A percentile compares a stretch with the other conserved stretches of the same genome.
phyloP scores from a whole-genome alignment of 2,329 filamentous ascomycete genomes.

The Tolypocladium inflatum region DNA sequence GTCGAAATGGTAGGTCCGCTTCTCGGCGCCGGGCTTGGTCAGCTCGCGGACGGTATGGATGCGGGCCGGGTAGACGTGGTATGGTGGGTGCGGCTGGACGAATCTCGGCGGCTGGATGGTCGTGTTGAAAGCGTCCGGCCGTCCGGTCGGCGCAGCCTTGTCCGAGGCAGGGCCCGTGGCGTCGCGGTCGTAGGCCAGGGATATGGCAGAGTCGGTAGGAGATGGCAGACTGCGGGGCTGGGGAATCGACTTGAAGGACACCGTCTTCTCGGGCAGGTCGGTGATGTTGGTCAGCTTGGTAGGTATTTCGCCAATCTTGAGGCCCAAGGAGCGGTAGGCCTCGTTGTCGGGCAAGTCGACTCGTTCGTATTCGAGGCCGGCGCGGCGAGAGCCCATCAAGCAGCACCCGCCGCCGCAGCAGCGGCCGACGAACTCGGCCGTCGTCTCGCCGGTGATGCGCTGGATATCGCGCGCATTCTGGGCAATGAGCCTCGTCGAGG shows the following conservation, averaged over 20 bases:
- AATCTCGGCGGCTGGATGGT: slow-evolving; percentile 70
- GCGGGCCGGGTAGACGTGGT: slow-evolving; percentile 83
- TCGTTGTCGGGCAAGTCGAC: slow-evolving; percentile 65
- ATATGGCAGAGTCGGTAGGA: slow-evolving; percentile 40
- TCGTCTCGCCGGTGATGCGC: slow-evolving; percentile 55
- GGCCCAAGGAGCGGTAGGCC: slow-evolving; percentile 69
- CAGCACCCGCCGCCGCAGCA: slow-evolving; percentile 59
- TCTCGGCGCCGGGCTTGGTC: slow-evolving; percentile 82
- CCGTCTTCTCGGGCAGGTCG: slow-evolving; percentile 64
- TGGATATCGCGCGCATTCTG: slow-evolving; percentile 53
- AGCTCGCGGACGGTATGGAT: slow-evolving; percentile 78
- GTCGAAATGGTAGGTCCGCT: slow-evolving; percentile 95
- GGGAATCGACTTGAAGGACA: slow-evolving; percentile 56
- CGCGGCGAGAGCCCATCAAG: slow-evolving; percentile 37
- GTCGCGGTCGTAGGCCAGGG: slow-evolving; percentile 26
- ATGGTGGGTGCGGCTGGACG: slow-evolving; percentile 90
- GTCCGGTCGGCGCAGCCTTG: slow-evolving; percentile 9
- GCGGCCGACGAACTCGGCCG: slow-evolving; percentile 49
- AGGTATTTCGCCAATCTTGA: slow-evolving; percentile 68
- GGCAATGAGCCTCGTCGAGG: slow-evolving; percentile 59
- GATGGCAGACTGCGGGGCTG: slow-evolving; percentile 23
- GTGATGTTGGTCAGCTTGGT: slow-evolving; percentile 62
- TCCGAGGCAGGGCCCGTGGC: slow-evolving; percentile 21
- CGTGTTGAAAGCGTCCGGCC: slow-evolving; percentile 37
- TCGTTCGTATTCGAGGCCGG: slow-evolving; percentile 40